These are phyloP conservation scores for Xerocomellus amylosporus DNA, from an alignment of 768 basidiomycete species.

Conservation along the genomic window DNA sequence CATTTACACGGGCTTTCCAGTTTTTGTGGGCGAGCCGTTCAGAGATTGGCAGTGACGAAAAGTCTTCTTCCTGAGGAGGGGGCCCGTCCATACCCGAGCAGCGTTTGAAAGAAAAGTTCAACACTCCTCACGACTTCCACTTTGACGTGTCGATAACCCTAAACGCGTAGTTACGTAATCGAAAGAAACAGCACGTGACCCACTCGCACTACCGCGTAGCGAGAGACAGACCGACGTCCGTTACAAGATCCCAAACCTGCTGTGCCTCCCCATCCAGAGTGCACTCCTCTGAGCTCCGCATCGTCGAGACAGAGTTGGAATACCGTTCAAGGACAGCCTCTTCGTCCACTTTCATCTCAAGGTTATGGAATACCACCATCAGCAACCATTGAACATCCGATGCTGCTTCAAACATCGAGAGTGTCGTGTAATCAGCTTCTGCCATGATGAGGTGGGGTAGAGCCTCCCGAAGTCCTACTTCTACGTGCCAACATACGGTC, in stretches of 20 bases:
- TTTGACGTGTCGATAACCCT: conserved; percentile 8
- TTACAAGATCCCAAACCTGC: conserved; percentile 56
- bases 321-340: conserved; percentile 54
- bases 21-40: conserved; percentile 93
- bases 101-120: conserved; percentile 11
- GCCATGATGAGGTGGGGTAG: conserved; percentile 59
- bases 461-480: conserved; percentile 49
- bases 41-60: conserved; percentile 68
- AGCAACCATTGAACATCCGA: conserved; percentile 72
- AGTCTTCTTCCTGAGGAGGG: conserved; percentile 93
- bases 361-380: conserved; percentile 69
- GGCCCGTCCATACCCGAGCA: conserved; percentile 74
- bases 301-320: conserved; percentile 40
- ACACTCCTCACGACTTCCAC: conserved; percentile 1
- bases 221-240: conserved; percentile 55
- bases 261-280: conserved; percentile 51
- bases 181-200: conserved; percentile 22
- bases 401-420: conserved; percentile 58
- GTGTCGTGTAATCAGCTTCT: conserved; percentile 57
- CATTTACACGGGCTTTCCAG: conserved; percentile 97
- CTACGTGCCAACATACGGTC: conserved; percentile 8
- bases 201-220: conserved; percentile 32
- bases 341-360: conserved; percentile 53
- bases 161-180: conserved; percentile 24
- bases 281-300: conserved; percentile 41